A percentile compares a stretch with the other conserved stretches of the same genome.
These are phyloP conservation scores for Secale cereale DNA, from an alignment of 176 grass and related monocot species.

Conservation along the genomic window DNA sequence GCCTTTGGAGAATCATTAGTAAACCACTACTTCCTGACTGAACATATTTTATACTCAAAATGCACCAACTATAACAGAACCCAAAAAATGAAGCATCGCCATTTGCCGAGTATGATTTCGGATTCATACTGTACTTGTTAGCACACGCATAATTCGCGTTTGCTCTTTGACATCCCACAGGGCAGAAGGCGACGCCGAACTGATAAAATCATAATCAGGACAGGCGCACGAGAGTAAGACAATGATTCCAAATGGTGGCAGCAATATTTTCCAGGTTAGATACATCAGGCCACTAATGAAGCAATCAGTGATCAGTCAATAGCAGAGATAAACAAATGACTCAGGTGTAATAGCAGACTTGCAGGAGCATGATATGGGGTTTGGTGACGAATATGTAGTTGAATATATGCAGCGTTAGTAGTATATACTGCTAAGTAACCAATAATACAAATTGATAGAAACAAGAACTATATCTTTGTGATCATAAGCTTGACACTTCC, in stretches of 20 bases:
- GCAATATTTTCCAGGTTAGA: not conserved
- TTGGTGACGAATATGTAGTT: slow-evolving; percentile 17
- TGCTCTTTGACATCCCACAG: not conserved
- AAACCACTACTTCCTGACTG: not conserved
- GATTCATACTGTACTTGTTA: not conserved
- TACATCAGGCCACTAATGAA: not conserved
- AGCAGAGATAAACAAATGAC: slow-evolving; percentile 17
- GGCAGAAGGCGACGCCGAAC: not conserved
- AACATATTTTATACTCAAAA: not conserved
- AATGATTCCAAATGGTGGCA: not conserved
- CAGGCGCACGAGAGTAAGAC: not conserved
- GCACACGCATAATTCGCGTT: not conserved
- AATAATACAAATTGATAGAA: not conserved
- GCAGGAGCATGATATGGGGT: not conserved
- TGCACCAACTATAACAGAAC: not conserved
- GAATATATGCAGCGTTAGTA: not conserved
- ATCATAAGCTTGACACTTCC: not conserved
- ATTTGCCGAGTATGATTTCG: slow-evolving; percentile 1
- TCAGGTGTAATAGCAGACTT: not conserved
- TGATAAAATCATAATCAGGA: not conserved
- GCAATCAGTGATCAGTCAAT: not conserved
- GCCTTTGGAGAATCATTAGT: not conserved
- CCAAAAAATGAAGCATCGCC: not conserved
- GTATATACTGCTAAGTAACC: not conserved
- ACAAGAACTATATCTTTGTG: not conserved